Evolutionary conservation across 225 moss, liverwort and hornwort species (phyloP), one percentile per base, ranked within the genome.

Genomic region (Takakia lepidozioides): DNA sequence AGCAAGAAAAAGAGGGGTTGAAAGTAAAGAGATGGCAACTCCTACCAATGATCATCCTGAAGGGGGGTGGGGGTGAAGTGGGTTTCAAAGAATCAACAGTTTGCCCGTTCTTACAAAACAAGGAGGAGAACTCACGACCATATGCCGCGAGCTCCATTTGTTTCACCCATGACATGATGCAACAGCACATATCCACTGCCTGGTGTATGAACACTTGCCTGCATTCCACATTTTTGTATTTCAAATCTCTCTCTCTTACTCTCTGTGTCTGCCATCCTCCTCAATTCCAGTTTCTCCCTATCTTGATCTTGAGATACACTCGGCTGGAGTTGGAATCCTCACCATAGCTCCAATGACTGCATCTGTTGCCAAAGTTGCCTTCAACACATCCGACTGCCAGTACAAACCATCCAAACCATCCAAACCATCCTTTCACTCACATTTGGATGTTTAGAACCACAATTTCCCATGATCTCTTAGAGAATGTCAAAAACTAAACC

Each of bases 151-250:
- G 66, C 78, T 25, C 92, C 84, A 67, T 87, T 76, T 25, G 87
- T 92, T 74, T 87, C 92, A 50, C 92, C 92, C 92, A 92, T 92
- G 57, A 87, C 84, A 51, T 92, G 92, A 73, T 92, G 92, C 51
- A 92, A 76, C 32, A 92, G 76, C 51, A 92, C 92, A 62, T 92
- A 92, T 66, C 92, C 87, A 68, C 84, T 92, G 55, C 92, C 92
- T 52, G 87, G 87, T 38, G 92, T 74, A 55, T 92, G 75, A 56
- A 82, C 92, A 75, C 92, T 87, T 20, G 82, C 71, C 92, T 92
- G 54, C 61, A 69, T 49, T 13, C 47, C 46, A 75, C 28, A 56
- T 16, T 19, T 38, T 52, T 35, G 57, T 29, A 47, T 38, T 41
- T 10, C 10, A 17, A 42, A 24, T 42, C 20, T 25, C 24, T 20